Conservation (phyloP, 805 yeast genomes). For the Ogataea pilisensis region DNA sequence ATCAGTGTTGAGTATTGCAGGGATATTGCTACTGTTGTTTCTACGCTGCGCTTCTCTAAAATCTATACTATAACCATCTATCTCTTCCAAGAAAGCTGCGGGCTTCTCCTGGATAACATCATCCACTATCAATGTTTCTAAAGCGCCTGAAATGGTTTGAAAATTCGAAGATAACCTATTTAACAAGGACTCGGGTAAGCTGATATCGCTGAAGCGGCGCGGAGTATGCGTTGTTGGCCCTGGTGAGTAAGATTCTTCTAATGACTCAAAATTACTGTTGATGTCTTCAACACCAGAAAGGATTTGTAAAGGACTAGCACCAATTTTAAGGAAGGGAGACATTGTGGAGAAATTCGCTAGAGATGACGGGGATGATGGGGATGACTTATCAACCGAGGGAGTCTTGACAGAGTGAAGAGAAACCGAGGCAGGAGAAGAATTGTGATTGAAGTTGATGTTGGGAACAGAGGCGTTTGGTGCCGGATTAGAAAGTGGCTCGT, state of each 20-base stretch:
- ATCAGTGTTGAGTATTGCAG: neutral
- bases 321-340: neutral
- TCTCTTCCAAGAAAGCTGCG: conserved; percentile 18
- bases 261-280: conserved; percentile 5
- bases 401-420: neutral
- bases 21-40: no score
- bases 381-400: neutral
- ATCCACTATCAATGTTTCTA: conserved; percentile 17
- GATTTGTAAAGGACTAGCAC: neutral
- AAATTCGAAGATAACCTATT: conserved; percentile 7
- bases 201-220: neutral
- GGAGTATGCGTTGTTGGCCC: neutral
- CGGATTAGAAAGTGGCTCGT: no score
- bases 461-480: no score
- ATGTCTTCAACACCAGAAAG: neutral
- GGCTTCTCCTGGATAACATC: conserved; percentile 15
- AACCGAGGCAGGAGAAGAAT: no score
- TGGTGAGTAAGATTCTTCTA: conserved; percentile 16
- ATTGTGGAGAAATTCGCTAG: neutral
- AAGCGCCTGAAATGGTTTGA: conserved; percentile 13
- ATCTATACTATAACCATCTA: conserved; percentile 5
- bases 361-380: neutral
- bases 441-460: no score
- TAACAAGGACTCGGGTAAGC: neutral
- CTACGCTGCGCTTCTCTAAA: neutral